Evolutionary conservation across 371 early-diverging fungal species (phyloP).

Genomic region (Umbelopsis sp.): DNA sequence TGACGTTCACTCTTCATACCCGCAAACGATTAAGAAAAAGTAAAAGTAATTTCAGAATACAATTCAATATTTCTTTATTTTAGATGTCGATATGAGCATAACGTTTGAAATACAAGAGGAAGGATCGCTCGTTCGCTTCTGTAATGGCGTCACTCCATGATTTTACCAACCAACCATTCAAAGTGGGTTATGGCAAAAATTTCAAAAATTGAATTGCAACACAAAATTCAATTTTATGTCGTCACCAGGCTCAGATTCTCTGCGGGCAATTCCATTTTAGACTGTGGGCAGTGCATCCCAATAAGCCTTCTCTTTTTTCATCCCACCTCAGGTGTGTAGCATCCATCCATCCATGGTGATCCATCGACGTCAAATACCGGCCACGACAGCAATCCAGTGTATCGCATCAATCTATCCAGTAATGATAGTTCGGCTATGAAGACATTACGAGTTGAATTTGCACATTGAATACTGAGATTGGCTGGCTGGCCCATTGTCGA

Average conservation of each 20-base stretch:
- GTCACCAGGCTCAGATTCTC: neutral
- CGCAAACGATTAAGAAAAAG: too few relatives aligned
- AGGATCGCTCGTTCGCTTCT: too few relatives aligned
- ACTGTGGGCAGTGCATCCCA: neutral
- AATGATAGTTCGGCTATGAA: neutral
- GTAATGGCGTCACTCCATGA: too few relatives aligned
- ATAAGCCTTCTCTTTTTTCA: constrained; percentile 17
- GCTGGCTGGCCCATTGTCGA: neutral
- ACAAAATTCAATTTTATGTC: neutral
- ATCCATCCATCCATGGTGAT: constrained; percentile 19
- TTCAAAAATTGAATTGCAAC: neutral
- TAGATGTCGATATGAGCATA: too few relatives aligned
- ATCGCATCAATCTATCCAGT: neutral
- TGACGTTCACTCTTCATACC: too few relatives aligned
- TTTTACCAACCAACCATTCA: too few relatives aligned
- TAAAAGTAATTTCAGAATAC: too few relatives aligned
- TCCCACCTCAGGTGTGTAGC: constrained; percentile 20
- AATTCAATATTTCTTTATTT: too few relatives aligned
- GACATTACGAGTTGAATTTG: neutral
- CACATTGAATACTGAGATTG: constrained; percentile 11
- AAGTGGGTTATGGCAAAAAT: too few relatives aligned
- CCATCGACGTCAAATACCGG: neutral
- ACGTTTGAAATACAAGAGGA: too few relatives aligned
- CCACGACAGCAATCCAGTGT: neutral
- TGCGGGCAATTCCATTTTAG: neutral